Evolutionary conservation across 2,329 filamentous ascomycete genomes (phyloP), one percentile per base, ranked within the genome.

Genomic region (Ascochyta koolunga): DNA sequence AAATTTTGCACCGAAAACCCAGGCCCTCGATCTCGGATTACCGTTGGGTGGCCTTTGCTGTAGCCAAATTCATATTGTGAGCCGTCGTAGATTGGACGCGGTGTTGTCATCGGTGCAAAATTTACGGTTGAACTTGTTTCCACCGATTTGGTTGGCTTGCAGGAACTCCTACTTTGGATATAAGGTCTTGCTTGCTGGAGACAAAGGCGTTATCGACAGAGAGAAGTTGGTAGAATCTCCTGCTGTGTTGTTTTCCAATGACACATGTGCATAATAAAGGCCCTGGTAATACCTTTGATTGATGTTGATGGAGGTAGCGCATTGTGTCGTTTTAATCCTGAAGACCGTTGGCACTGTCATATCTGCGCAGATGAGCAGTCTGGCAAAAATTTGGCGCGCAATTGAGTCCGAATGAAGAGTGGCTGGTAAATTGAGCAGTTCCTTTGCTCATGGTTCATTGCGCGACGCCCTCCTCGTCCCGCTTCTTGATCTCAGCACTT

Each of bases 401-500:
- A 15, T 22, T 7, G 21, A n/a, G 5, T 16, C 21, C 10, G 13
- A 13, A 16, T 25, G 11, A n/a, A 25, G 19, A 16, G 13, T n/a
- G 31, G 11, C n/a, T 9, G 31, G 31, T 25, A 15, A 11, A 25
- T 5, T n/a, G 37, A 9, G 11, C 4, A 19, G 9, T n/a, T 5
- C 18, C 8, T 18, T 11, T 11, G 9, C 16, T 15, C 22, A 7
- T n/a, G 36, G 4, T 24, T 9, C 31, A 10, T 27, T 7, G 37
- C 2, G 18, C 32, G 18, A 11, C 19, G n/a, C 22, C 10, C 25
- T 57, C 43, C 31, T 65, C 49, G 22, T 31, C 52, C 2, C 80
- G 80, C 56, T 82, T 80, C 65, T 81, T 79, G 69, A 91, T 74
- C 73, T 90, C 87, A 5, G 68, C 76, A 50, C 86, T 82, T 10